phyloP scores from a whole-genome alignment of 106 monocot species.

The Phalaenopsis equestris region DNA sequence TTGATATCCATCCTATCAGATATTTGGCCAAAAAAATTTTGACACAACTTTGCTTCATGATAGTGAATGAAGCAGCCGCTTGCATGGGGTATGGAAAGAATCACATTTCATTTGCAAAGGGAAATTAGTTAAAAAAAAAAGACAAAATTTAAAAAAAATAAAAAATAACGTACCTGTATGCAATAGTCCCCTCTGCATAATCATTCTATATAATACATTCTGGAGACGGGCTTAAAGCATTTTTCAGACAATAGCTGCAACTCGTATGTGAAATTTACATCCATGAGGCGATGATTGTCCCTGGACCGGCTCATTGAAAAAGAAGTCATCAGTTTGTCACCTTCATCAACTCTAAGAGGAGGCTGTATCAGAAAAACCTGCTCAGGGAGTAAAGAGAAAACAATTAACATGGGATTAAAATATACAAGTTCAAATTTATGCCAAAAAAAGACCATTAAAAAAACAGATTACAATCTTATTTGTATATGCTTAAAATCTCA shows the following conservation, averaged over 20 bases:
- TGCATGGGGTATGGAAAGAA: too few species aligned
- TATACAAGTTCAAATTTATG: not conserved
- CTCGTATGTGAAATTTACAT: conserved; percentile 59
- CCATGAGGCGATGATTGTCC: conserved; percentile 85
- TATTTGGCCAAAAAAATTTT: too few species aligned
- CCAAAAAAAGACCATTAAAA: too few species aligned
- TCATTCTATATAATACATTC: conserved; percentile 72
- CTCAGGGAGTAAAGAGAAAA: conserved; percentile 10
- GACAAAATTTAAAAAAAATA: not conserved
- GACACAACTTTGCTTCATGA: too few species aligned
- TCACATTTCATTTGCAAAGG: not conserved
- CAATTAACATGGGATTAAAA: not conserved
- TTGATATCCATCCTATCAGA: too few species aligned
- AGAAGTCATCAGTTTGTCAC: conserved; percentile 42
- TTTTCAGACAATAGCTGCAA: conserved; percentile 56
- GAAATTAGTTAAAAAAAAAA: not conserved
- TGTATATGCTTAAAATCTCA: too few species aligned
- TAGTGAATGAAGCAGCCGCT: too few species aligned
- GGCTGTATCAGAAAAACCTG: conserved; percentile 79
- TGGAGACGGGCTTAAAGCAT: conserved; percentile 32
- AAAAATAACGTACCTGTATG: not conserved
- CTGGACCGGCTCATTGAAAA: conserved; percentile 73
- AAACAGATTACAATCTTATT: too few species aligned
- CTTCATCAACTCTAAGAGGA: conserved; percentile 49
- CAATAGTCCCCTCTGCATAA: not conserved